These are phyloP conservation scores for Alternaria novae-zelandiae DNA, from an alignment of 2,329 filamentous ascomycete species.

Conservation along the genomic window DNA sequence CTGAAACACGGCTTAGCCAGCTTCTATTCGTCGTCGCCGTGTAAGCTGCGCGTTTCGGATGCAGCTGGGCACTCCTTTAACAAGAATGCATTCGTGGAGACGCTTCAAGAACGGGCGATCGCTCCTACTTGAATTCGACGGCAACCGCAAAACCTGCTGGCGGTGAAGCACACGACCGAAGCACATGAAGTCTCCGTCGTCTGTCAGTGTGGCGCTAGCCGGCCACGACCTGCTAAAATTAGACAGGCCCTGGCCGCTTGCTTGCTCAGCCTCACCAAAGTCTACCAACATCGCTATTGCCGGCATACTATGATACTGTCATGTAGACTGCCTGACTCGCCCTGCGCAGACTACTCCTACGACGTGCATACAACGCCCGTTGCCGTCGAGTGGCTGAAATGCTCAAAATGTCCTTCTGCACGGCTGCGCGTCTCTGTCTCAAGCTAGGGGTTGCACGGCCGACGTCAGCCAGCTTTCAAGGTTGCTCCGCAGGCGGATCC, in stretches of 20 bases:
- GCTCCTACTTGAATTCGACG: conserved; percentile 1
- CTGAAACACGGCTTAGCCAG: conserved; percentile 32
- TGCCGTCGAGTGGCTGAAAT: neutral
- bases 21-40: conserved; percentile 16
- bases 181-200: conserved; percentile 5
- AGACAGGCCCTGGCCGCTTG: conserved; percentile 25
- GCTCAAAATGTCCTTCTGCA: neutral
- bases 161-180: conserved; percentile 15
- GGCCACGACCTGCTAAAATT: conserved; percentile 27
- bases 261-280: conserved; percentile 36
- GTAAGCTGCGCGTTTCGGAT: conserved; percentile 24
- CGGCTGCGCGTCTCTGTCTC: conserved; percentile 1
- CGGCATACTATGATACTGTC: neutral
- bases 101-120: conserved; percentile 10
- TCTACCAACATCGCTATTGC: conserved; percentile 8
- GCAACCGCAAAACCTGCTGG: conserved; percentile 6
- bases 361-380: conserved; percentile 1
- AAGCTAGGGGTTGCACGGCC: conserved; percentile 13
- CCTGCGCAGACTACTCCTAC: neutral
- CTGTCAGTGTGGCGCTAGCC: conserved; percentile 23
- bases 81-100: conserved; percentile 20
- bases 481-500: conserved; percentile 4
- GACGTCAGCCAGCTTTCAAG: conserved; percentile 16
- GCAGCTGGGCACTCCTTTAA: conserved; percentile 30
- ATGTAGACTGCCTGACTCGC: neutral